These are phyloP conservation scores for Carex sylvatica DNA, from an alignment of 202 grass and related monocot species.

Conservation along the genomic window DNA sequence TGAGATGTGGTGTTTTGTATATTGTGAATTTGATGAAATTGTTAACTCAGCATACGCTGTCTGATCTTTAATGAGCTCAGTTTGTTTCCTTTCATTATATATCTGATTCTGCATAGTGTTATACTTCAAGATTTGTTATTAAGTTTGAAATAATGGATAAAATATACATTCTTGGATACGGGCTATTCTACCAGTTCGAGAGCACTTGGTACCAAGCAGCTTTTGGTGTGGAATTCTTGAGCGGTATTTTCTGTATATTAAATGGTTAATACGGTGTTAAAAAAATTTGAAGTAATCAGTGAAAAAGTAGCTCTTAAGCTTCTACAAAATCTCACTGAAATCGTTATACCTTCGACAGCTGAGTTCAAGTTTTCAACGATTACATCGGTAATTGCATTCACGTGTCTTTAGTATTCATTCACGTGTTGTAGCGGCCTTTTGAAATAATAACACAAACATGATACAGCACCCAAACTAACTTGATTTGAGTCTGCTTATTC, in stretches of 20 bases:
- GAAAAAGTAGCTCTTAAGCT: background rate
- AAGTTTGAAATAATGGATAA: background rate
- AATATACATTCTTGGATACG: background rate
- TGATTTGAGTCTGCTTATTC: no score
- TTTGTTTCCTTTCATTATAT: conserved; percentile 11
- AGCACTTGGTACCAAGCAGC: background rate
- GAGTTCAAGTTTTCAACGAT: no score
- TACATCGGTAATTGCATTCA: no score
- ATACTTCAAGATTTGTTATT: background rate
- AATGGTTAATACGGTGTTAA: background rate
- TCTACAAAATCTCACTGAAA: background rate
- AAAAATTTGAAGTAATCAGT: background rate
- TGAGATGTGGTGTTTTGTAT: conserved; percentile 30
- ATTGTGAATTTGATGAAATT: conserved; percentile 25
- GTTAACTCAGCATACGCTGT: conserved; percentile 8
- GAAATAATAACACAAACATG: no score
- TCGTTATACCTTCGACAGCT: no score
- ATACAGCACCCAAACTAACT: no score
- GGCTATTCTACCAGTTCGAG: background rate
- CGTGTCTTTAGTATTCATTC: no score
- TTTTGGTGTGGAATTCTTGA: background rate
- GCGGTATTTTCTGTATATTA: background rate
- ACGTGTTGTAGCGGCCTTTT: no score
- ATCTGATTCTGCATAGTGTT: background rate
- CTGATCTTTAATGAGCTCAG: background rate